Evolutionary conservation across 306 rosid species (phyloP), one percentile per base, ranked within the genome.

Genomic region (Oemleria cerasiformis): DNA sequence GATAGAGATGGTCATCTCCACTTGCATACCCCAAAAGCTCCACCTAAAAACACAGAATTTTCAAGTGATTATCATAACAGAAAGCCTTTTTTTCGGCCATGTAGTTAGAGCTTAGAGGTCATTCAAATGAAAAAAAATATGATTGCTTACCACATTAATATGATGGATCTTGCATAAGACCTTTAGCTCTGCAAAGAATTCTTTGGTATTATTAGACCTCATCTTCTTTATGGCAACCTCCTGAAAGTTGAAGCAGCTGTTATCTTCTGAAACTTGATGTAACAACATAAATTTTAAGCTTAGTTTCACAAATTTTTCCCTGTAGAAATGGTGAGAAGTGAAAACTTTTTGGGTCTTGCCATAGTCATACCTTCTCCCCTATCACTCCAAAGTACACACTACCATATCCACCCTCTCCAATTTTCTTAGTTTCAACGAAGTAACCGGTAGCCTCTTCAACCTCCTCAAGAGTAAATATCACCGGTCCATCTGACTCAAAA

Each of bases 401-500:
- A 7, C 93, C 98, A 65, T 85, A 88, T 78, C 97, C 98, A 63
- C 96, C 98, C 60, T 71, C 86, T 79, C 98, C 98, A 55, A 92
- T 79, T 78, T 48, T 90, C 77, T 73, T 76, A 57, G 77, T 68
- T 74, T 87, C 96, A 67, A 87, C 79, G 4, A 92, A 92, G 77
- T 73, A 49, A 77, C 73, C 62, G 0, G 96, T 87, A 17, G 97
- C 97, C 62, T 84, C 77, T 85, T 84, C 92, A 41, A 92, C 88
- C 75, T 87, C 90, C 72, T 84, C 88, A 67, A 83, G 74, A 76
- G 66, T 41, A 80, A 75, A 92, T 68, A 76, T 75, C 62, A 73
- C 81, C 17, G 85, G 83, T 36, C 84, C 84, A 54, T 90, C 97
- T 56, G 98, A 83, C 8, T 90, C 91, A 79, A 92, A 85, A 58